These are phyloP conservation scores for Zygoascus hellenicus DNA, from an alignment of 1,139 yeast species.

Conservation along the genomic window DNA sequence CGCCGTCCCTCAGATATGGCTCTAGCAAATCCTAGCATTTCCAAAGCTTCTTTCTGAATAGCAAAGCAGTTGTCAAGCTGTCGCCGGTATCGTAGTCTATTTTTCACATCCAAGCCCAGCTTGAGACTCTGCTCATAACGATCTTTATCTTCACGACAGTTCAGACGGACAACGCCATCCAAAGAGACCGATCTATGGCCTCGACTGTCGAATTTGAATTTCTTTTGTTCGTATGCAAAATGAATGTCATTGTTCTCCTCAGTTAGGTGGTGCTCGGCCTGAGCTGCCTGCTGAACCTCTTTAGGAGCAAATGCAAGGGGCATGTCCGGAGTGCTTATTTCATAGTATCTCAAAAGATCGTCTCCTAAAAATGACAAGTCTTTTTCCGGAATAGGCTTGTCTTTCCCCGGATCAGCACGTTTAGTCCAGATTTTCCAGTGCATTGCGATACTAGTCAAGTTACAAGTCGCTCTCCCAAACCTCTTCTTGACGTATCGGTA, in stretches of 20 bases:
- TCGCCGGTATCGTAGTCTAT: slow-evolving; percentile 8
- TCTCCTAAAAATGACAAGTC: slow-evolving; percentile 18
- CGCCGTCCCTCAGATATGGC: slow-evolving; percentile 27
- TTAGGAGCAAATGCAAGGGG: slow-evolving; percentile 21
- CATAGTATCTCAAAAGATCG: slow-evolving; percentile 19
- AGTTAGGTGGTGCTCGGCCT: slow-evolving; percentile 3
- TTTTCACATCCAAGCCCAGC: slow-evolving; percentile 7
- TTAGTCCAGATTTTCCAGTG: slow-evolving; percentile 5
- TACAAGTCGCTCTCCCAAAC: no score
- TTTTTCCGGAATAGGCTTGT: neutral
- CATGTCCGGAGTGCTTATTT: slow-evolving; percentile 20
- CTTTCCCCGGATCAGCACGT: no score
- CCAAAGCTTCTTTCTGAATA: slow-evolving; percentile 33
- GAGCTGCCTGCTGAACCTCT: slow-evolving; percentile 9
- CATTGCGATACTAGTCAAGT: neutral
- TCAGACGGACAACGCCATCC: slow-evolving; percentile 9
- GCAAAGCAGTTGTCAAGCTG: slow-evolving; percentile 28
- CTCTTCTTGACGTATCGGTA: no score
- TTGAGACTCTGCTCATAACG: slow-evolving; percentile 11
- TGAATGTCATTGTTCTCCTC: slow-evolving; percentile 1
- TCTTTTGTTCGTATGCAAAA: slow-evolving; percentile 5
- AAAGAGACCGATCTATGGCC: slow-evolving; percentile 3
- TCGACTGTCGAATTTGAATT: neutral
- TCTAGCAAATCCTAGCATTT: slow-evolving; percentile 30
- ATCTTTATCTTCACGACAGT: slow-evolving; percentile 10